These are phyloP conservation scores for Talaromyces liani DNA, from an alignment of 495 filamentous ascomycete genomes.

Conservation along the genomic window DNA sequence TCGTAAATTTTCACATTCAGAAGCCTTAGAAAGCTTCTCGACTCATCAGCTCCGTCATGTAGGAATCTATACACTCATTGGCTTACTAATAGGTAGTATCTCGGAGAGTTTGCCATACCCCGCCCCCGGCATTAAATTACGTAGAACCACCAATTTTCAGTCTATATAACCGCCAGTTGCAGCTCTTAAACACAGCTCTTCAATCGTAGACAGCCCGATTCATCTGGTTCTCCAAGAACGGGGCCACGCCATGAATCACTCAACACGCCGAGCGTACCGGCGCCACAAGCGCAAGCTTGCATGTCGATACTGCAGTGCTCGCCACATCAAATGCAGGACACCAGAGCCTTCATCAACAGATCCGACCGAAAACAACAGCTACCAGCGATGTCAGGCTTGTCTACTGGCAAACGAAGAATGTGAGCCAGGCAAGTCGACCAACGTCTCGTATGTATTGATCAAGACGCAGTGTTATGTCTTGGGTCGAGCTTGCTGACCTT, in stretches of 20 bases:
- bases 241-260: conserved; percentile 2
- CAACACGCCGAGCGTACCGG: conserved; percentile 4
- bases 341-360: conserved; percentile 4
- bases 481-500: conserved; percentile 3
- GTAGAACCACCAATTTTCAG: not conserved
- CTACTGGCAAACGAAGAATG: conserved; percentile 3
- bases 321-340: conserved; percentile 5
- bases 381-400: conserved; percentile 4
- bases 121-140: not conserved
- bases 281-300: conserved; percentile 6
- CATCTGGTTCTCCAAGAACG: conserved; percentile 1
- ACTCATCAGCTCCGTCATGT: no score
- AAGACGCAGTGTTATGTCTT: not conserved
- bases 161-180: not conserved
- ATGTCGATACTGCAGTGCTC: conserved; percentile 6
- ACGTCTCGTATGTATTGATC: conserved; percentile 2
- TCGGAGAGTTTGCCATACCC: not conserved
- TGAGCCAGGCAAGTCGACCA: conserved; percentile 3
- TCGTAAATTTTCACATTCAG: no score
- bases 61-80: no score
- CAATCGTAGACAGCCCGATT: conserved; percentile 4
- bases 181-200: conserved; percentile 3
- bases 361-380: conserved; percentile 5
- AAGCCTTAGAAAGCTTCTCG: no score
- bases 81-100: not conserved